A percentile compares a stretch with the other conserved stretches of the same genome.
Conservation (phyloP, 305 asterid species). For the Salvia sclarea region DNA sequence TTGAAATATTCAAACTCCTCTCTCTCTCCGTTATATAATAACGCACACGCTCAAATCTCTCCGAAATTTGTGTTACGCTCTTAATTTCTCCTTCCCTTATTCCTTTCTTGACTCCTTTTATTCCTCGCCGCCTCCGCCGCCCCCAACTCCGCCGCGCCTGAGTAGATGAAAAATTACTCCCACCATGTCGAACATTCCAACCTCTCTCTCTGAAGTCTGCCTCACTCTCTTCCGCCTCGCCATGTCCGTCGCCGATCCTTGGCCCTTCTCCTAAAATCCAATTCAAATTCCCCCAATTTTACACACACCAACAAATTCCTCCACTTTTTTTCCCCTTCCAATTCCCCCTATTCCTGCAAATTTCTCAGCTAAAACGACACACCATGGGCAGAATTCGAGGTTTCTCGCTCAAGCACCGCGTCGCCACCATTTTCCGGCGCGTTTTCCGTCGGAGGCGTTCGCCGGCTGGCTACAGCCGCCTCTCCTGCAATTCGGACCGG, state of each 20-base stretch:
- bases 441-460: slow-evolving; percentile 39
- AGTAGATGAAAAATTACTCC: slow-evolving; percentile 37
- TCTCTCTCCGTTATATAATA: neutral
- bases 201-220: slow-evolving; percentile 57
- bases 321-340: neutral
- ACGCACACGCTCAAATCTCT: neutral
- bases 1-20: slow-evolving; percentile 28
- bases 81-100: neutral
- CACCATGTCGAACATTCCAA: slow-evolving; percentile 55
- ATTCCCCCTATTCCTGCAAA: neutral
- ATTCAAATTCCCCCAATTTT: neutral
- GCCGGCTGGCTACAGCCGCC: slow-evolving; percentile 36
- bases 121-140: slow-evolving; percentile 28
- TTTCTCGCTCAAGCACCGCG: slow-evolving; percentile 61
- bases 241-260: slow-evolving; percentile 72
- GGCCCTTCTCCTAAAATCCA: slow-evolving; percentile 60
- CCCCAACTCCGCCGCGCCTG: slow-evolving; percentile 15
- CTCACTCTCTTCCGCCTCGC: slow-evolving; percentile 61
- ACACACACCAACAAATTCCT: neutral
- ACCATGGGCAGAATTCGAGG: slow-evolving; percentile 59
- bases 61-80: neutral
- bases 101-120: neutral
- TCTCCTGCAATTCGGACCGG: slow-evolving; percentile 31
- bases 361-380: neutral
- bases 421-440: slow-evolving; percentile 54